Evolutionary conservation across 306 rosid genomes (phyloP).

Genomic region (Hippophae rhamnoides): DNA sequence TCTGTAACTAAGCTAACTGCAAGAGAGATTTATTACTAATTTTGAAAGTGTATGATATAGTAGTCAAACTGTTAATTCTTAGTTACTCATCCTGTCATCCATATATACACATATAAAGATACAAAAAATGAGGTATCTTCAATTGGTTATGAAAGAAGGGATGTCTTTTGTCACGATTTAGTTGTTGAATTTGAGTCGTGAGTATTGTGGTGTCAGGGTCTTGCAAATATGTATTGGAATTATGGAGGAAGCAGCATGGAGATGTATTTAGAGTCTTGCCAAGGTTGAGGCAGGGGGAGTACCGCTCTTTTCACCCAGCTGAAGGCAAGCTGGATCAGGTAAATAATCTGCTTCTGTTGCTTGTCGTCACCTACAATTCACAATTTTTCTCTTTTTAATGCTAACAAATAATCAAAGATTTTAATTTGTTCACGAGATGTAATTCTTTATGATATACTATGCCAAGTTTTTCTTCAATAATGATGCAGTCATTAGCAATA

Average conservation of each 20-base stretch:
- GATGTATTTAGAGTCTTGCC: constrained; percentile 19
- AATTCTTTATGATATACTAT: background rate
- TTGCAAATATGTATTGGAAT: constrained; percentile 18
- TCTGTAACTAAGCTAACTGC: no score
- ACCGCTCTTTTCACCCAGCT: constrained; percentile 9
- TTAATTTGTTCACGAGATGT: constrained; percentile 1
- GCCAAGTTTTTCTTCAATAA: constrained; percentile 4
- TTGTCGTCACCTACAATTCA: background rate
- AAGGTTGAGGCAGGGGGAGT: constrained; percentile 14
- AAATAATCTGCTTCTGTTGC: background rate
- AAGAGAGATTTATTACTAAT: no score
- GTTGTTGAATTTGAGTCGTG: background rate
- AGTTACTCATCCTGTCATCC: no score
- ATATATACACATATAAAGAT: no score
- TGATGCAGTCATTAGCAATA: constrained; percentile 26
- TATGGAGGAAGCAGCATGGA: constrained; percentile 26
- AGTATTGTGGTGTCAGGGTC: constrained; percentile 21
- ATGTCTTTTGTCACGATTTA: no score
- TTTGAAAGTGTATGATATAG: no score
- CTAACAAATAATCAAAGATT: background rate
- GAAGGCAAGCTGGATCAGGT: constrained; percentile 13
- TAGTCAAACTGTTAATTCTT: no score
- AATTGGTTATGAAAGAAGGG: no score
- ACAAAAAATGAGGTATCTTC: no score
- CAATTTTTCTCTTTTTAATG: background rate